Conservation (phyloP, 164 flowering plant species). For the Magnolia kwangsiensis region DNA sequence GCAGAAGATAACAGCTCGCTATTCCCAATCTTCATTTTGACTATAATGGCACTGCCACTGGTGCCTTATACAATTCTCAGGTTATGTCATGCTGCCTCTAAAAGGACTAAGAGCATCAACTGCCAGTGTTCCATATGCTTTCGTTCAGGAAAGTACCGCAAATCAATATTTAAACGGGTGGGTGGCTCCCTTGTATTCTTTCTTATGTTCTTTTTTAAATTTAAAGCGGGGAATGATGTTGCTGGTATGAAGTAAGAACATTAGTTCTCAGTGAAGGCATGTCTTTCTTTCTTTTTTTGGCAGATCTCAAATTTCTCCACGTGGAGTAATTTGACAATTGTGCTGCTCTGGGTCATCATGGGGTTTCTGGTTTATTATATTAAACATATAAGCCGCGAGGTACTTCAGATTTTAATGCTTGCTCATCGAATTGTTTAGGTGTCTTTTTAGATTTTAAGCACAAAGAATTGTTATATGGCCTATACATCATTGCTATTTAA, state of each 20-base stretch:
- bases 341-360: slow-evolving; percentile 82
- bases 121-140: slow-evolving; percentile 76
- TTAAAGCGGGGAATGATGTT: neutral
- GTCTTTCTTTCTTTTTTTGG: slow-evolving; percentile 8
- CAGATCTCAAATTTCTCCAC: slow-evolving; percentile 87
- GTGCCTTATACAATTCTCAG: slow-evolving; percentile 84
- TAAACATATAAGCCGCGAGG: slow-evolving; percentile 79
- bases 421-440: neutral
- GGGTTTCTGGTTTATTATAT: slow-evolving; percentile 70
- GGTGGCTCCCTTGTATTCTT: slow-evolving; percentile 6
- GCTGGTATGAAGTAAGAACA: neutral
- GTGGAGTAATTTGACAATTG: slow-evolving; percentile 74
- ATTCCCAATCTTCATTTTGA: slow-evolving; percentile 87
- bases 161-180: slow-evolving; percentile 72
- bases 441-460: neutral
- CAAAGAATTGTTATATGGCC: too few relatives aligned
- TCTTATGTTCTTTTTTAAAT: neutral
- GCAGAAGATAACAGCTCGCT: slow-evolving; percentile 79
- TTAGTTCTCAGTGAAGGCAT: neutral
- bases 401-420: slow-evolving; percentile 17
- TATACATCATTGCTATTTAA: too few relatives aligned
- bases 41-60: slow-evolving; percentile 85
- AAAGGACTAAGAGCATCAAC: slow-evolving; percentile 58
- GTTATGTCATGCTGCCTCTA: slow-evolving; percentile 66
- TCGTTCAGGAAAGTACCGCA: slow-evolving; percentile 79